Percentiles rank a stretch among this genome's conserved stretches.
Conservation (phyloP, 2,329 filamentous ascomycete genomes). For the Magnaporthiopsis incrustans region DNA sequence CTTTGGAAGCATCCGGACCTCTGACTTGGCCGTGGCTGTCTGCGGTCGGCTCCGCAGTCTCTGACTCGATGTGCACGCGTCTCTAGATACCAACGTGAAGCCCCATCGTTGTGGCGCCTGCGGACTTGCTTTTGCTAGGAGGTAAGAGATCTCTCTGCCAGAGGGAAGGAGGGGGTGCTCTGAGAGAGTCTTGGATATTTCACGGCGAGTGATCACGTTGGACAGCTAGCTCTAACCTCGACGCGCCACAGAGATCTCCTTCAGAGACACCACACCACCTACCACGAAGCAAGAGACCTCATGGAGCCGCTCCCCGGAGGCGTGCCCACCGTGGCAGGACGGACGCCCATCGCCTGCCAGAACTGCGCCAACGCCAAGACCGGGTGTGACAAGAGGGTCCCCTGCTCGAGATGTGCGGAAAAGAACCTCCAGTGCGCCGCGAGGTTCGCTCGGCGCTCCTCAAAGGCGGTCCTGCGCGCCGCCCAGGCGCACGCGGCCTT, state of each 20-base stretch:
- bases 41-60: neutral
- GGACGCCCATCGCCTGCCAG: slow-evolving; percentile 39
- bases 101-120: slow-evolving; percentile 42
- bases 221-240: neutral
- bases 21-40: neutral
- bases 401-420: slow-evolving; percentile 39
- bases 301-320: slow-evolving; percentile 35
- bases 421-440: slow-evolving; percentile 40
- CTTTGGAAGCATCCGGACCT: neutral
- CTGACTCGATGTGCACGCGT: neutral
- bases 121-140: slow-evolving; percentile 40
- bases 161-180: neutral
- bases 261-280: slow-evolving; percentile 41
- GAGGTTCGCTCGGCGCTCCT: slow-evolving; percentile 41
- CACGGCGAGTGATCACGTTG: neutral
- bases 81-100: slow-evolving; percentile 46
- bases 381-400: slow-evolving; percentile 40
- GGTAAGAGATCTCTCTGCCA: slow-evolving; percentile 24
- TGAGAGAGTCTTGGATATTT: neutral
- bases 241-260: slow-evolving; percentile 35
- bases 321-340: slow-evolving; percentile 32
- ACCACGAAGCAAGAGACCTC: slow-evolving; percentile 40
- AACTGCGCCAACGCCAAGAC: slow-evolving; percentile 44
- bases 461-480: slow-evolving; percentile 36
- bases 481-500: slow-evolving; percentile 31